phyloP scores from a whole-genome alignment of 2,329 filamentous ascomycete species.

The Talaromyces sp. region DNA sequence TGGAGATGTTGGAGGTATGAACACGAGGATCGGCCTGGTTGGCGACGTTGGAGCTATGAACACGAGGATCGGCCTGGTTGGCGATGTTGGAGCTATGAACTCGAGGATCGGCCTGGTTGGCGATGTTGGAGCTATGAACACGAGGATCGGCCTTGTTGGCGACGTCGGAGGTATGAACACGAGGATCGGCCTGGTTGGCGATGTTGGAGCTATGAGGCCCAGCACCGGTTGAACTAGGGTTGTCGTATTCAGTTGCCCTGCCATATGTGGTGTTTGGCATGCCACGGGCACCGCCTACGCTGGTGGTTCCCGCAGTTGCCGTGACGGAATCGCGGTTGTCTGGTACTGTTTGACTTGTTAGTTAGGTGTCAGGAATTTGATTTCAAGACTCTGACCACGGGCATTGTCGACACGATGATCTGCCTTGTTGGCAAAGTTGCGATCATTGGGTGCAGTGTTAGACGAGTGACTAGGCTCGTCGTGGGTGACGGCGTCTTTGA shows the following conservation, averaged over 20 bases:
- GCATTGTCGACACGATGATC: conserved; percentile 19
- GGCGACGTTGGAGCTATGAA: conserved; percentile 30
- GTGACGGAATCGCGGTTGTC: conserved; percentile 11
- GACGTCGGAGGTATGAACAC: conserved; percentile 27
- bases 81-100: conserved; percentile 31
- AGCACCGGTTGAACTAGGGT: conserved; percentile 24
- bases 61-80: too few relatives aligned
- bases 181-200: conserved; percentile 21
- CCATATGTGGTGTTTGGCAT: conserved; percentile 18
- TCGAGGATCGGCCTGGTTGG: conserved; percentile 34
- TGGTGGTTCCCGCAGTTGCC: conserved; percentile 1
- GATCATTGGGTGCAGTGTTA: conserved; percentile 14
- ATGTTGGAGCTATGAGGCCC: conserved; percentile 34
- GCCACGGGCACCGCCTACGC: conserved; percentile 11
- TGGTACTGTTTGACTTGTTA: neutral
- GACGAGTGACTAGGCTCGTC: conserved; percentile 11
- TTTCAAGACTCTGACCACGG: conserved; percentile 7
- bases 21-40: conserved; percentile 18
- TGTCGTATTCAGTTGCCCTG: conserved; percentile 7
- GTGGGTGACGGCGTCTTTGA: conserved; percentile 12
- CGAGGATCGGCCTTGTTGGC: conserved; percentile 34
- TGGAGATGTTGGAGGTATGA: conserved; percentile 33
- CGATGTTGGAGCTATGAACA: conserved; percentile 29
- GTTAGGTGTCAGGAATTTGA: neutral
- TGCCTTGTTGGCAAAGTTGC: too few relatives aligned